These are phyloP conservation scores for Obelidium mucronatum DNA, from an alignment of 192 early-diverging fungal species.

Conservation along the genomic window DNA sequence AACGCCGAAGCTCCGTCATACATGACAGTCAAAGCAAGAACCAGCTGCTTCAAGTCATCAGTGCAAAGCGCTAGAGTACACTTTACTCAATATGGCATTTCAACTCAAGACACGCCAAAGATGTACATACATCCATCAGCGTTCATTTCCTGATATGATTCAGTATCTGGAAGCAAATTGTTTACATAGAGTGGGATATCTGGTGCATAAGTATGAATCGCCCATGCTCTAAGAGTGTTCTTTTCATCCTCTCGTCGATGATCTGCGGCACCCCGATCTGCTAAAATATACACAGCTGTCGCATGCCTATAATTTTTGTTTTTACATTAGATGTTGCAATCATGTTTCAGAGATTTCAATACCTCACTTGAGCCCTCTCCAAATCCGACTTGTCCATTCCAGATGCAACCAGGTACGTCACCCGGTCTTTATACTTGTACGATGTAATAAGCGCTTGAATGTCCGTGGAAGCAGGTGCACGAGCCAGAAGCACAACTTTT, in stretches of 20 bases:
- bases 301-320: constrained; percentile 20
- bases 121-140: constrained; percentile 52
- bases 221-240: constrained; percentile 74
- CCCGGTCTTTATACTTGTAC: constrained; percentile 36
- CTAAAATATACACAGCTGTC: constrained; percentile 42
- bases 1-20: constrained; percentile 60
- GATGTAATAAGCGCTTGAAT: constrained; percentile 39
- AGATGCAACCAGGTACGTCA: constrained; percentile 47
- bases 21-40: constrained; percentile 33
- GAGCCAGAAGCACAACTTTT: constrained; percentile 46
- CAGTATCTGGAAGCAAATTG: constrained; percentile 68
- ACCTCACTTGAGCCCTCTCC: constrained; percentile 44
- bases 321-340: background rate
- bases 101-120: background rate
- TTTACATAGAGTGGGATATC: constrained; percentile 65
- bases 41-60: constrained; percentile 51
- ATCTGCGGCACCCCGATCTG: constrained; percentile 58
- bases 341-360: background rate
- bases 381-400: constrained; percentile 48
- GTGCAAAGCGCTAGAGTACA: constrained; percentile 37
- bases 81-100: background rate
- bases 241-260: constrained; percentile 68
- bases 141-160: constrained; percentile 65
- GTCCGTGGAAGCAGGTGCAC: constrained; percentile 18
- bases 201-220: constrained; percentile 66